Evolutionary conservation across 768 basidiomycete genomes (phyloP).

Genomic region (Mycena filopes): DNA sequence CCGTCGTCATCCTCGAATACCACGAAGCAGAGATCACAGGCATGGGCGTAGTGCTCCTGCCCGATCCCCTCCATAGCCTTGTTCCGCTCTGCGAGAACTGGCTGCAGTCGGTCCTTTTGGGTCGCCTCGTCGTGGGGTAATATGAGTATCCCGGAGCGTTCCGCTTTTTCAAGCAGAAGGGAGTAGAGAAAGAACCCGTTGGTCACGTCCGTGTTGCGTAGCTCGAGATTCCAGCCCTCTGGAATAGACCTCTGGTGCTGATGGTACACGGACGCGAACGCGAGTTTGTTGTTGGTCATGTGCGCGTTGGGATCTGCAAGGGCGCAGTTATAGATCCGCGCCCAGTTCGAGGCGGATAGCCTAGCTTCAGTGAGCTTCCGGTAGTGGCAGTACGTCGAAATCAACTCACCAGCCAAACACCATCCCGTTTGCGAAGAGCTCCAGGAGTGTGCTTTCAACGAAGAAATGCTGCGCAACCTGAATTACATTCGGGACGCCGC

Average conservation of each 20-base stretch:
- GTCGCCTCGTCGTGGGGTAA: conserved; percentile 12
- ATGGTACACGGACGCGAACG: neutral
- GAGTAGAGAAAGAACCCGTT: conserved; percentile 18
- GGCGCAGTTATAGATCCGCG: conserved; percentile 12
- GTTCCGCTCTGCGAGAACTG: conserved; percentile 12
- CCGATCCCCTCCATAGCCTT: conserved; percentile 17
- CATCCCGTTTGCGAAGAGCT: conserved; percentile 7
- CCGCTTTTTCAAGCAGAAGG: conserved; percentile 1
- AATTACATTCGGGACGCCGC: neutral
- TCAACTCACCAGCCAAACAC: conserved; percentile 7
- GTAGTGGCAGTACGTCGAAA: too few species aligned
- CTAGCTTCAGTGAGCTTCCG: neutral
- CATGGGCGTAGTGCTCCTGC: neutral
- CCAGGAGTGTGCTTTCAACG: neutral
- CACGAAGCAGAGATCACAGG: conserved; percentile 7
- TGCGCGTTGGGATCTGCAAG: neutral
- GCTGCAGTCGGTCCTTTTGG: conserved; percentile 6
- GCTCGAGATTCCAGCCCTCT: neutral
- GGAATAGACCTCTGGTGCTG: neutral
- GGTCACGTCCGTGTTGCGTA: neutral
- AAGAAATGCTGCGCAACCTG: conserved; percentile 14
- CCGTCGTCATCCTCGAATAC: neutral
- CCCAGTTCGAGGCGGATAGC: conserved; percentile 15
- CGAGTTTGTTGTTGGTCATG: conserved; percentile 15
- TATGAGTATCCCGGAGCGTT: neutral